Percentiles rank a stretch among this genome's conserved stretches.
Conservation (phyloP, 2,329 filamentous ascomycete genomes). For the Onygenales sp. region DNA sequence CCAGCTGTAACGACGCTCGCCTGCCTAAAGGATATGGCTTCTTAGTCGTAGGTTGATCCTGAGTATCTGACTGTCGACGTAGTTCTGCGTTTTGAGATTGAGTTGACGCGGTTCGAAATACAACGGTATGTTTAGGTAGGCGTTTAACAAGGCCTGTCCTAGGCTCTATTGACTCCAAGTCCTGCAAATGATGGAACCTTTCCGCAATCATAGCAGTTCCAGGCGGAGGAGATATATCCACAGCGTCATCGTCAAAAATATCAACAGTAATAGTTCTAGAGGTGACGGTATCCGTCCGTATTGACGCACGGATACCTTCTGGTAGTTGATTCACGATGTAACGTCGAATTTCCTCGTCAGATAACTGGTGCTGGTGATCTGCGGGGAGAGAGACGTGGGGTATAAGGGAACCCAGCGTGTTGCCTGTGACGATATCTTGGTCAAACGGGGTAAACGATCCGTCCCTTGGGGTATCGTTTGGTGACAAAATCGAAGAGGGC, state of each 20-base stretch:
- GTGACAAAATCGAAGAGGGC: slow-evolving; percentile 42
- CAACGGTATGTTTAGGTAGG: slow-evolving; percentile 34
- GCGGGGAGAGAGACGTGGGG: slow-evolving; percentile 23
- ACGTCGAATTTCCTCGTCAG: slow-evolving; percentile 37
- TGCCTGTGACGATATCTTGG: slow-evolving; percentile 19
- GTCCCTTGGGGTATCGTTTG: slow-evolving; percentile 22
- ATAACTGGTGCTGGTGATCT: slow-evolving; percentile 28
- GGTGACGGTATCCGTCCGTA: slow-evolving; percentile 33
- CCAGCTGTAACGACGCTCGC: not conserved
- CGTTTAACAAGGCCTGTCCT: slow-evolving; percentile 4
- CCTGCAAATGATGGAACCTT: slow-evolving; percentile 41
- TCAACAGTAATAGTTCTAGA: slow-evolving; percentile 39
- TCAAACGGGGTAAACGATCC: slow-evolving; percentile 31
- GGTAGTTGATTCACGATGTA: slow-evolving; percentile 40
- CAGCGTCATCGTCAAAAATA: slow-evolving; percentile 32
- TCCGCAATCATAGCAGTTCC: slow-evolving; percentile 38
- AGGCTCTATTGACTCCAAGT: slow-evolving; percentile 34
- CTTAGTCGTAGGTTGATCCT: not conserved
- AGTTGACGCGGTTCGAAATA: slow-evolving; percentile 37
- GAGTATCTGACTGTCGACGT: slow-evolving; percentile 13
- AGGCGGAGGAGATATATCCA: slow-evolving; percentile 35
- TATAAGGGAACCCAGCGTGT: slow-evolving; percentile 13
- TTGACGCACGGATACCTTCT: slow-evolving; percentile 32
- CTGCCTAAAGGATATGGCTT: not conserved
- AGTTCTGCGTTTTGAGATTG: slow-evolving; percentile 28